These are phyloP conservation scores for Penicillium simplicissimum DNA, from an alignment of 495 filamentous ascomycete genomes.

Conservation along the genomic window DNA sequence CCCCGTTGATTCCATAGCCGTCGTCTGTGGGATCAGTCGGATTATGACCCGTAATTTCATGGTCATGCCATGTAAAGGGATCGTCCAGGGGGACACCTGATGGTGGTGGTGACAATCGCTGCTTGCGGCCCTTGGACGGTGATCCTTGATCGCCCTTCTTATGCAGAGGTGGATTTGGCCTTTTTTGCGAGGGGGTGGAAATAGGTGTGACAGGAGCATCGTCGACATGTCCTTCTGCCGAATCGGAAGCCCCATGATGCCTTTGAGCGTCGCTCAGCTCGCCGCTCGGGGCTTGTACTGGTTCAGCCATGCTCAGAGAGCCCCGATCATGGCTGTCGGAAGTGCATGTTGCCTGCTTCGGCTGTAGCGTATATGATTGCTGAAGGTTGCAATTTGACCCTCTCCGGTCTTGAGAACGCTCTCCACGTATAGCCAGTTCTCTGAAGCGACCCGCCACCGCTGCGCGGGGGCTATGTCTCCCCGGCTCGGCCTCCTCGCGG, in stretches of 20 bases:
- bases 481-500: slow-evolving; percentile 38
- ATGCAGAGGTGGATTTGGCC: slow-evolving; percentile 22
- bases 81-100: slow-evolving; percentile 36
- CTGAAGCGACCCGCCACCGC: slow-evolving; percentile 65
- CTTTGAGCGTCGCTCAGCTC: slow-evolving; percentile 9
- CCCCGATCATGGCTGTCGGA: slow-evolving; percentile 1
- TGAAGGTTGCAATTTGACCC: slow-evolving; percentile 20
- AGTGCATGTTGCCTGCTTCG: slow-evolving; percentile 19
- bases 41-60: slow-evolving; percentile 82
- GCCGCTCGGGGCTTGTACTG: slow-evolving; percentile 12
- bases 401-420: slow-evolving; percentile 32
- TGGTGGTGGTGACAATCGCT: slow-evolving; percentile 49
- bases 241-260: slow-evolving; percentile 2
- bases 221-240: background rate
- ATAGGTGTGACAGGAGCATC: slow-evolving; percentile 3
- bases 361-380: slow-evolving; percentile 12
- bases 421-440: slow-evolving; percentile 58
- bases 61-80: slow-evolving; percentile 76
- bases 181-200: slow-evolving; percentile 24
- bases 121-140: slow-evolving; percentile 33
- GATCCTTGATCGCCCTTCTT: slow-evolving; percentile 28
- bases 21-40: slow-evolving; percentile 73
- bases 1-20: slow-evolving; percentile 81
- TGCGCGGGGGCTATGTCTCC: slow-evolving; percentile 59
- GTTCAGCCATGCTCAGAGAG: slow-evolving; percentile 24